Evolutionary conservation across 1,139 yeast species (phyloP).

Genomic region (Eremothecium sinecaudum): DNA sequence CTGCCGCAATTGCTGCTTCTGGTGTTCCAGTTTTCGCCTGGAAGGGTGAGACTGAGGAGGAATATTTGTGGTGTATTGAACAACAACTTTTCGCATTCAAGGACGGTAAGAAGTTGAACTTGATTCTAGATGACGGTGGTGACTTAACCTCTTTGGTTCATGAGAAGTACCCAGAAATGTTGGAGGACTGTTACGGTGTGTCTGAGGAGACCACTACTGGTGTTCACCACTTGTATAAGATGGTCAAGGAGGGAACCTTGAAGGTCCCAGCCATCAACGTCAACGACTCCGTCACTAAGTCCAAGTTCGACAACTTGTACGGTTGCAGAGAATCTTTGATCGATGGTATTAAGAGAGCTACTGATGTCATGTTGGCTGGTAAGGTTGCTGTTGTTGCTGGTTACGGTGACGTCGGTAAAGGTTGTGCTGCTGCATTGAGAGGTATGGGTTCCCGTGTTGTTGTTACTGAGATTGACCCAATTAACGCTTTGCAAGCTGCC

Average conservation of each 20-base stretch:
- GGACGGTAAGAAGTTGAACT: constrained; percentile 90
- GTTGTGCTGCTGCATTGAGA: constrained; percentile 98
- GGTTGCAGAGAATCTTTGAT: constrained; percentile 99
- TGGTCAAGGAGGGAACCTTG: constrained; percentile 80
- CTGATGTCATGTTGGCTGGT: constrained; percentile 99
- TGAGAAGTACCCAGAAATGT: constrained; percentile 97
- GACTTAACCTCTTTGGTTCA: constrained; percentile 96
- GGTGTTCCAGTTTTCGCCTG: constrained; percentile 99
- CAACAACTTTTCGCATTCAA: constrained; percentile 98
- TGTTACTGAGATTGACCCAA: constrained; percentile 96
- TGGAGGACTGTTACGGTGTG: constrained; percentile 88
- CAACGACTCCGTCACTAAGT: constrained; percentile 98
- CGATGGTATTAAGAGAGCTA: constrained; percentile 99
- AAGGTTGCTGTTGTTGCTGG: constrained; percentile 99
- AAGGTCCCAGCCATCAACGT: constrained; percentile 99
- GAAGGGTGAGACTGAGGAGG: constrained; percentile 99
- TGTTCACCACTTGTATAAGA: constrained; percentile 98
- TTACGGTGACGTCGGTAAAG: constrained; percentile 99
- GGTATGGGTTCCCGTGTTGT: constrained; percentile 99
- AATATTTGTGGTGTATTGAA: constrained; percentile 98
- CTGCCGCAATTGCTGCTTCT: constrained; percentile 99
- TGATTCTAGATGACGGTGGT: constrained; percentile 99
- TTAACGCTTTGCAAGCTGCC: constrained; percentile 99
- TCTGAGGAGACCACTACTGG: constrained; percentile 99
- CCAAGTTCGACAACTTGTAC: constrained; percentile 98